Evolutionary conservation across 2,329 filamentous ascomycete genomes (phyloP).

Genomic region (Neonectria neomacrospora): DNA sequence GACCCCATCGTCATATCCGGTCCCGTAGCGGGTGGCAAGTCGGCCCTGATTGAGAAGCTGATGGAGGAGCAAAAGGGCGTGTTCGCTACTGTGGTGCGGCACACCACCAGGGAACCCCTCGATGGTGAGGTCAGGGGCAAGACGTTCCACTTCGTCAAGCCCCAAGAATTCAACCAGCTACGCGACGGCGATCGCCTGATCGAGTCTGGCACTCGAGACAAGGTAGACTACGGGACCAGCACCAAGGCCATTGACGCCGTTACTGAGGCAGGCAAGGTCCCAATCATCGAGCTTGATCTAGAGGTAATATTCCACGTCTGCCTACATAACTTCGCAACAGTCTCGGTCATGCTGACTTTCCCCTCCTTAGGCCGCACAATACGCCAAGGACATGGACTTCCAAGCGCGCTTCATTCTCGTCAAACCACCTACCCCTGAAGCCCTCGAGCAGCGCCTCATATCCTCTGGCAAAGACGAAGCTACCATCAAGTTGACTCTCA

Average conservation of each 20-base stretch:
- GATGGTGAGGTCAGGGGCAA: slow-evolving; percentile 64
- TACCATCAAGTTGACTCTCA: slow-evolving; percentile 38
- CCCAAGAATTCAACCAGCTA: slow-evolving; percentile 66
- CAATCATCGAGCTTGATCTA: slow-evolving; percentile 63
- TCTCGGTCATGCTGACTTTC: neutral
- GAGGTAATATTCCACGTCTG: slow-evolving; percentile 55
- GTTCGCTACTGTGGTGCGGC: slow-evolving; percentile 68
- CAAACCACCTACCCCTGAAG: slow-evolving; percentile 51
- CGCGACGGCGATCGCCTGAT: slow-evolving; percentile 69
- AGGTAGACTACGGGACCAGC: slow-evolving; percentile 66
- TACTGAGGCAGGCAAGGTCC: slow-evolving; percentile 67
- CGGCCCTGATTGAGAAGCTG: slow-evolving; percentile 71
- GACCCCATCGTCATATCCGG: slow-evolving; percentile 75
- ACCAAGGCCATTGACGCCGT: slow-evolving; percentile 63
- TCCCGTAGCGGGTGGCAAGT: slow-evolving; percentile 70
- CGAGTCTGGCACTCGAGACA: slow-evolving; percentile 63
- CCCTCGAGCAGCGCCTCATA: slow-evolving; percentile 45
- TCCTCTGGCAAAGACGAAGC: slow-evolving; percentile 40
- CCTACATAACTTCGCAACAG: neutral
- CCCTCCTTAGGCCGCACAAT: slow-evolving; percentile 60
- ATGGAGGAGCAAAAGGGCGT: slow-evolving; percentile 71
- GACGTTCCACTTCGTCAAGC: slow-evolving; percentile 66
- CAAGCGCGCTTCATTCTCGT: slow-evolving; percentile 66
- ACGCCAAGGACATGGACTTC: slow-evolving; percentile 67
- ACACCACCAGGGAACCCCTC: slow-evolving; percentile 63